phyloP scores from a whole-genome alignment of 2,329 filamentous ascomycete genomes.

The Fusarium staphyleae region DNA sequence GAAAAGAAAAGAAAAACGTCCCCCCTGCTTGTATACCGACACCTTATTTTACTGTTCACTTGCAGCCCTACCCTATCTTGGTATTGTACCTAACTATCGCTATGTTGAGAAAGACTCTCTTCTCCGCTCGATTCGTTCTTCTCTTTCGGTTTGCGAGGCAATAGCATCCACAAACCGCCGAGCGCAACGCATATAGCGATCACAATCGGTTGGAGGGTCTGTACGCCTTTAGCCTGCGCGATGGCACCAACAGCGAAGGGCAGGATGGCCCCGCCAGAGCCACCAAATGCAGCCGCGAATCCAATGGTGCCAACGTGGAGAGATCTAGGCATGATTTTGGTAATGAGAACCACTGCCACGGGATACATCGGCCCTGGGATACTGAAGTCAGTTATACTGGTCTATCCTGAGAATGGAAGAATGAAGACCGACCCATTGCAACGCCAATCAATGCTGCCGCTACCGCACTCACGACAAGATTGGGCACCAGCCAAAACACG shows the following conservation, averaged over 20 bases:
- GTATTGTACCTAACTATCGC: neutral
- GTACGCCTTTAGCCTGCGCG: slow-evolving; percentile 62
- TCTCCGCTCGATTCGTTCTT: neutral
- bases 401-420: neutral
- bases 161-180: neutral
- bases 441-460: slow-evolving; percentile 63
- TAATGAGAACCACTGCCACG: slow-evolving; percentile 73
- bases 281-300: slow-evolving; percentile 78
- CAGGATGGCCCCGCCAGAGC: slow-evolving; percentile 71
- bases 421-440: neutral
- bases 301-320: slow-evolving; percentile 79
- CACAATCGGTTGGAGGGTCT: slow-evolving; percentile 63
- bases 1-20: neutral
- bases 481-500: slow-evolving; percentile 82
- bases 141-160: neutral
- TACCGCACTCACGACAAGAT: slow-evolving; percentile 76
- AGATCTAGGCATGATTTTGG: slow-evolving; percentile 71
- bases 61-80: neutral
- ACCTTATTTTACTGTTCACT: neutral
- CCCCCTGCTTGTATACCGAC: neutral
- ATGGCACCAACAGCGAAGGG: slow-evolving; percentile 72
- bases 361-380: neutral
- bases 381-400: neutral
- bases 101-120: neutral
- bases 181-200: slow-evolving; percentile 57